Conservation (phyloP, 768 basidiomycete genomes). For the Leccinum pellstonianum region DNA sequence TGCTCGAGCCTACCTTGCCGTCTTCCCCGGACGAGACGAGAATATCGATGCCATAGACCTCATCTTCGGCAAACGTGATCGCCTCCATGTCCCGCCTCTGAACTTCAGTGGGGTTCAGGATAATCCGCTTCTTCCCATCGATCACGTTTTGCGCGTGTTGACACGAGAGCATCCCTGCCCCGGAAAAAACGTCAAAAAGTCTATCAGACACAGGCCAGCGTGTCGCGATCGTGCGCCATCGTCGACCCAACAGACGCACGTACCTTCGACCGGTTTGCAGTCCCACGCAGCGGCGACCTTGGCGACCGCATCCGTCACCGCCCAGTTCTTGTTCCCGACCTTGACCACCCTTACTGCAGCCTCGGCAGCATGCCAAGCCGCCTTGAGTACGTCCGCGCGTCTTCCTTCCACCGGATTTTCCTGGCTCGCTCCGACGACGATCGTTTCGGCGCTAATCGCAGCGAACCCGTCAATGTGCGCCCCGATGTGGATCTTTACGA, state of each 20-base stretch:
- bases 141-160: slow-evolving; percentile 93
- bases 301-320: slow-evolving; percentile 82
- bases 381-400: slow-evolving; percentile 89
- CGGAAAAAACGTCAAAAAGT: background rate
- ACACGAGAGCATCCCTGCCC: slow-evolving; percentile 90
- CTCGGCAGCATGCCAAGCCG: slow-evolving; percentile 92
- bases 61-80: slow-evolving; percentile 84
- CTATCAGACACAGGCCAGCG: background rate
- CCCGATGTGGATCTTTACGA: slow-evolving; percentile 95
- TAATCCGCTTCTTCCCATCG: slow-evolving; percentile 94
- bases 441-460: slow-evolving; percentile 88
- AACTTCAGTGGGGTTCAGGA: slow-evolving; percentile 81
- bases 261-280: slow-evolving; percentile 94
- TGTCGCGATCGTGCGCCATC: background rate
- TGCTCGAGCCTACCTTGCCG: slow-evolving; percentile 64
- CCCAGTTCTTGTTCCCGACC: slow-evolving; percentile 94
- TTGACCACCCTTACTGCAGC: slow-evolving; percentile 88
- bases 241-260: slow-evolving; percentile 17
- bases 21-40: slow-evolving; percentile 85
- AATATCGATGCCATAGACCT: slow-evolving; percentile 94
- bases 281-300: slow-evolving; percentile 70
- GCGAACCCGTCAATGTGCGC: slow-evolving; percentile 99
- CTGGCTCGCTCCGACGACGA: slow-evolving; percentile 79
- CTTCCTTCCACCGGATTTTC: slow-evolving; percentile 77
- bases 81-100: slow-evolving; percentile 87